These are phyloP conservation scores for Tolypocladium tropicale DNA, from an alignment of 2,329 filamentous ascomycete genomes.

Conservation along the genomic window DNA sequence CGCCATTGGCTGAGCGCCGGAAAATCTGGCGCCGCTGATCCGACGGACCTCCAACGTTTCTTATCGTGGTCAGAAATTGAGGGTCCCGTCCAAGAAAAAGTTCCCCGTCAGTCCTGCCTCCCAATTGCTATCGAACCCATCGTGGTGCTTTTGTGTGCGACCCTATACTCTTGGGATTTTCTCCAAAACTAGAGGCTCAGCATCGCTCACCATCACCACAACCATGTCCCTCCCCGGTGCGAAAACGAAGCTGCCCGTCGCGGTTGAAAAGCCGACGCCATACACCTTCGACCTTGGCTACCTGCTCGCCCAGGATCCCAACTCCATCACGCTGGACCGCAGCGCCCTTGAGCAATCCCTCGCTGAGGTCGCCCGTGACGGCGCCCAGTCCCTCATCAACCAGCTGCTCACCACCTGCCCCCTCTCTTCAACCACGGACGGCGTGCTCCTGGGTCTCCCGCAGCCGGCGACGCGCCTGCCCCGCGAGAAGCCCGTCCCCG, in stretches of 20 bases:
- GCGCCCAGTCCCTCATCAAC: constrained; percentile 86
- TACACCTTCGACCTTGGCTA: constrained; percentile 91
- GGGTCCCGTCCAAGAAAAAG: constrained; percentile 4
- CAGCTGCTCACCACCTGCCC: constrained; percentile 85
- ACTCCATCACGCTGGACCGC: constrained; percentile 56
- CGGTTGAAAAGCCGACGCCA: constrained; percentile 72
- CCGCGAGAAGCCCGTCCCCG: constrained; percentile 84
- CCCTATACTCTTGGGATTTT: no score
- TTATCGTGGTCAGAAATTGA: constrained; percentile 16
- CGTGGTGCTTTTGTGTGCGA: not conserved
- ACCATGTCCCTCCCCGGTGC: constrained; percentile 25
- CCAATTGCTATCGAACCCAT: not conserved
- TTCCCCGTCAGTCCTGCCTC: constrained; percentile 1
- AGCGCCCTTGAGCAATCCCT: constrained; percentile 55
- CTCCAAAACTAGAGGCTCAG: not conserved
- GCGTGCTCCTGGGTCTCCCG: constrained; percentile 75
- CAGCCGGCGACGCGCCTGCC: constrained; percentile 60
- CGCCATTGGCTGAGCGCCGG: constrained; percentile 2
- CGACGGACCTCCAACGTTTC: constrained; percentile 8
- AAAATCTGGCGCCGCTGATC: constrained; percentile 19
- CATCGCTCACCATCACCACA: not conserved
- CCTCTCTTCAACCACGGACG: constrained; percentile 55
- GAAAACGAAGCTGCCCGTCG: constrained; percentile 46
- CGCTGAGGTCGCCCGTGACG: constrained; percentile 68
- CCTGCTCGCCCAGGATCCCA: constrained; percentile 77